Evolutionary conservation across 371 early-diverging fungal species (phyloP).

Genomic region (Basidiobolus meristosporus): DNA sequence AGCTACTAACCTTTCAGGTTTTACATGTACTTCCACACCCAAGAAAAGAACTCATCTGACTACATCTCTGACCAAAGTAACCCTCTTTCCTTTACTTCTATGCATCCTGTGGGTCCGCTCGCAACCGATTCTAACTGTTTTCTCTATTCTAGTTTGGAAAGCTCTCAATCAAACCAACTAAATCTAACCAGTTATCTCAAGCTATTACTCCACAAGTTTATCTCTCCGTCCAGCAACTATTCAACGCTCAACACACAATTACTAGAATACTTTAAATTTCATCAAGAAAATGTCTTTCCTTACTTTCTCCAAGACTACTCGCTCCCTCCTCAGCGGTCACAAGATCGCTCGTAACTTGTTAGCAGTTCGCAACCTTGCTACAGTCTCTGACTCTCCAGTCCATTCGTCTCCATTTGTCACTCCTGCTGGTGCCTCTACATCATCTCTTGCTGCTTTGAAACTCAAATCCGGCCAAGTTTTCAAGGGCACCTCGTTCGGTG

Average conservation of each 20-base stretch:
- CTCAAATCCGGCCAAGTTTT: constrained; percentile 57
- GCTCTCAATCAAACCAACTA: not conserved
- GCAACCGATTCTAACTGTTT: not conserved
- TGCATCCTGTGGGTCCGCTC: no score
- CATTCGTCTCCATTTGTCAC: constrained; percentile 19
- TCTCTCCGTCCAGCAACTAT: no score
- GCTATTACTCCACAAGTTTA: no score
- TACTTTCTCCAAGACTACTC: not conserved
- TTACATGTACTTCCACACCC: constrained; percentile 56
- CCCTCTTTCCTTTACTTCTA: no score
- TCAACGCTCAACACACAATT: no score
- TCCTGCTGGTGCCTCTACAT: constrained; percentile 5
- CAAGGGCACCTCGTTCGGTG: constrained; percentile 60
- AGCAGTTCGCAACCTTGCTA: constrained; percentile 17
- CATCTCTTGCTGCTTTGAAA: constrained; percentile 33
- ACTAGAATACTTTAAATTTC: not conserved
- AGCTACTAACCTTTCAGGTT: not conserved
- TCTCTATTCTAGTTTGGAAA: constrained; percentile 26
- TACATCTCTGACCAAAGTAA: constrained; percentile 66
- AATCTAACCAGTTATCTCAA: no score
- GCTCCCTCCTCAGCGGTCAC: not conserved
- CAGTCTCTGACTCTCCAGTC: constrained; percentile 16
- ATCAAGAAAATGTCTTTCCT: not conserved
- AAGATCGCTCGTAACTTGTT: not conserved
- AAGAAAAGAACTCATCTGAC: constrained; percentile 64